These are phyloP conservation scores for Globisporangium lucens DNA, from an alignment of 352 stramenopile species.

Conservation along the genomic window DNA sequence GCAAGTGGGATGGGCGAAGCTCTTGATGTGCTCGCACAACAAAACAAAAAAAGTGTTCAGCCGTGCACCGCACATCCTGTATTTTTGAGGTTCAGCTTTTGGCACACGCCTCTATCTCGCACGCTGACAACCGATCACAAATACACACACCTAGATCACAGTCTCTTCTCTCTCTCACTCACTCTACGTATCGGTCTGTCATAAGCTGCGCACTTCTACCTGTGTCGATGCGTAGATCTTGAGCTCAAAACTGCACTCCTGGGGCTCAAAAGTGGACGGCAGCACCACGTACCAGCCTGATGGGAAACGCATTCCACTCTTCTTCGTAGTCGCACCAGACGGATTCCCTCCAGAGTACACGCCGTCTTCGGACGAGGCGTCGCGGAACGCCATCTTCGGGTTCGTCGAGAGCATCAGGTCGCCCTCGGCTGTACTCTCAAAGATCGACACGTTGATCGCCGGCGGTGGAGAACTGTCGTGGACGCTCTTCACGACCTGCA, in stretches of 20 bases:
- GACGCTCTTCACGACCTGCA: constrained; percentile 33
- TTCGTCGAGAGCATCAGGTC: constrained; percentile 60
- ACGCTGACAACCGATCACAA: not conserved
- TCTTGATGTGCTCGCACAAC: too few species aligned
- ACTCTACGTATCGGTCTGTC: not conserved
- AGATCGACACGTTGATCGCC: constrained; percentile 76
- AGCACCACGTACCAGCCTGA: constrained; percentile 69
- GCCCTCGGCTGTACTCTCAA: constrained; percentile 53
- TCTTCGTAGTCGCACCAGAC: constrained; percentile 49
- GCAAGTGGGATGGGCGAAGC: too few species aligned
- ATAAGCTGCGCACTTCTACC: constrained; percentile 37
- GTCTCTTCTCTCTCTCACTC: too few species aligned
- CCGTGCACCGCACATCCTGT: too few species aligned
- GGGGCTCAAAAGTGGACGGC: constrained; percentile 75
- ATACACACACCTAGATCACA: not conserved
- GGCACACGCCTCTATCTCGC: not conserved
- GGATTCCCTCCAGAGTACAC: constrained; percentile 55
- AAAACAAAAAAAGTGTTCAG: too few species aligned
- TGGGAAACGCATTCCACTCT: constrained; percentile 24
- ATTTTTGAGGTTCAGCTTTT: not conserved
- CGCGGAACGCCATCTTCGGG: constrained; percentile 46
- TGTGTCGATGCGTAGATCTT: constrained; percentile 45
- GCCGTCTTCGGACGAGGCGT: constrained; percentile 49
- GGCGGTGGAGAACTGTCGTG: constrained; percentile 14
- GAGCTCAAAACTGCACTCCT: constrained; percentile 54